A percentile compares a stretch with the other conserved stretches of the same genome.
Evolutionary conservation across 2,329 filamentous ascomycete genomes (phyloP).

Genomic region (Botryosphaeria dothidea): DNA sequence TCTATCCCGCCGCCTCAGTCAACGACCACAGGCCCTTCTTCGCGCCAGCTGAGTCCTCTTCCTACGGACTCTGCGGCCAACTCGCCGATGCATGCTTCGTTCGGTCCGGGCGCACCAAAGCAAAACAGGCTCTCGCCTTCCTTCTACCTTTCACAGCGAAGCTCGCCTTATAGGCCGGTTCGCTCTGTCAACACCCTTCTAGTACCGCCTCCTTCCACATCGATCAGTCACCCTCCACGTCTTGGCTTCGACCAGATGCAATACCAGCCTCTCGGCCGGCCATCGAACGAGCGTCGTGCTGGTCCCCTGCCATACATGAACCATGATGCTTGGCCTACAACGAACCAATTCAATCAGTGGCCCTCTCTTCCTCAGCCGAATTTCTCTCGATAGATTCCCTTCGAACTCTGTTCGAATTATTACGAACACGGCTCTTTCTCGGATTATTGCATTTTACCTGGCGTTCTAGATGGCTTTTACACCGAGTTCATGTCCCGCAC

Average conservation of each 20-base stretch:
- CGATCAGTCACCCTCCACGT: slow-evolving; percentile 61
- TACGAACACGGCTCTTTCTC: neutral
- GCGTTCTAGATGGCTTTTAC: slow-evolving; percentile 15
- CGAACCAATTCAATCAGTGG: slow-evolving; percentile 40
- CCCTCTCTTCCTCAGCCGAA: slow-evolving; percentile 39
- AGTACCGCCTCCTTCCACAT: slow-evolving; percentile 79
- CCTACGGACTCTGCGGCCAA: slow-evolving; percentile 53
- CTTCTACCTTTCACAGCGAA: slow-evolving; percentile 81
- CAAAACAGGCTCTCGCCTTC: slow-evolving; percentile 81
- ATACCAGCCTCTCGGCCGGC: slow-evolving; percentile 51
- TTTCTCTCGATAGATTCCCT: slow-evolving; percentile 24
- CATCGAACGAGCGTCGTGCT: slow-evolving; percentile 45
- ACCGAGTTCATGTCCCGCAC: neutral
- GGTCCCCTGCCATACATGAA: slow-evolving; percentile 48
- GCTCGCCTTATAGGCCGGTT: slow-evolving; percentile 90
- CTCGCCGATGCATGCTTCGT: slow-evolving; percentile 72
- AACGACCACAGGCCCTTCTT: slow-evolving; percentile 31
- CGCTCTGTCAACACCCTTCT: slow-evolving; percentile 88
- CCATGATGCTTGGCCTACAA: slow-evolving; percentile 38
- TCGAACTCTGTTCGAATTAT: neutral
- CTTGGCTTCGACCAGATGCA: slow-evolving; percentile 52
- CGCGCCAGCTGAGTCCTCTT: slow-evolving; percentile 55
- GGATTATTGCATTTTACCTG: slow-evolving; percentile 8
- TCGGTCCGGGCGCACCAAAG: slow-evolving; percentile 58
- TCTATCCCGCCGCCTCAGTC: slow-evolving; percentile 29